phyloP scores from a whole-genome alignment of 495 filamentous ascomycete genomes.

The Podospora didyma region DNA sequence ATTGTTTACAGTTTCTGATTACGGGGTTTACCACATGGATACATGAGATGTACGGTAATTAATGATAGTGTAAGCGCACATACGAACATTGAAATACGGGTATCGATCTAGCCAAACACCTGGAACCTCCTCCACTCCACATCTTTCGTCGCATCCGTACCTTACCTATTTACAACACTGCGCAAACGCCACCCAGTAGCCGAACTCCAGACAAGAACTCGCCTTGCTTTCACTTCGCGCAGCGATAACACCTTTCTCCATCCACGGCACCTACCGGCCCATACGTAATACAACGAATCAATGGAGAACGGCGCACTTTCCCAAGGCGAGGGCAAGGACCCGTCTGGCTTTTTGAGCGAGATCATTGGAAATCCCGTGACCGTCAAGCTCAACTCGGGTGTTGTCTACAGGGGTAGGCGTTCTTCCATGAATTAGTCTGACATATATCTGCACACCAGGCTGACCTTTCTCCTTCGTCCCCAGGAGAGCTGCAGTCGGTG shows the following conservation, averaged over 20 bases:
- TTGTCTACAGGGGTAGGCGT: conserved; percentile 83
- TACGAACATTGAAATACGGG: too few relatives aligned
- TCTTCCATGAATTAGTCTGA: background rate
- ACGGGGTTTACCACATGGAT: too few relatives aligned
- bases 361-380: conserved; percentile 90
- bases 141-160: too few relatives aligned
- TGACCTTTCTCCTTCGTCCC: background rate
- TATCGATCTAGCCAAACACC: too few relatives aligned
- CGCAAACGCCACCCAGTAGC: too few relatives aligned
- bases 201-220: too few relatives aligned
- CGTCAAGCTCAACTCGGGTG: conserved; percentile 92
- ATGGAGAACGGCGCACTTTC: conserved; percentile 72
- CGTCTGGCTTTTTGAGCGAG: conserved; percentile 82
- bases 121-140: too few relatives aligned
- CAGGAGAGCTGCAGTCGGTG: conserved; percentile 93
- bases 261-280: background rate
- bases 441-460: background rate
- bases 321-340: conserved; percentile 73
- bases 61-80: too few relatives aligned
- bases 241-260: background rate
- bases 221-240: too few relatives aligned
- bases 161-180: too few relatives aligned
- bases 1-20: too few relatives aligned
- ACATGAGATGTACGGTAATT: too few relatives aligned
- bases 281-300: background rate